Conservation (phyloP, 2,329 filamentous ascomycete species). For the Cladophialophora chaetospira region DNA sequence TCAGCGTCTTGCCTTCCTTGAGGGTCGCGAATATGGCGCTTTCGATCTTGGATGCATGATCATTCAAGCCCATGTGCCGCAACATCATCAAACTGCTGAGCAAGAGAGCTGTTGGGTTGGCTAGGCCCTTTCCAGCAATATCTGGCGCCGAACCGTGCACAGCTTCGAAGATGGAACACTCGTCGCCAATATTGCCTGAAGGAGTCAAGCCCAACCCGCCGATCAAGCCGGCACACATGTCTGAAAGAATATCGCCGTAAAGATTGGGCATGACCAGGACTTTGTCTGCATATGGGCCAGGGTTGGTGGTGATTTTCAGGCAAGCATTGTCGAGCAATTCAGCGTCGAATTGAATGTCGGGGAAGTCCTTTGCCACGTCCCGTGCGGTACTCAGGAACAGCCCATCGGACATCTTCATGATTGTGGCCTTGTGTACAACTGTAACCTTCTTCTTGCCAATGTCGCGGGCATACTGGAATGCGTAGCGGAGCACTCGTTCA, state of each 20-base stretch:
- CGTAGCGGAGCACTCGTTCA: constrained; percentile 93
- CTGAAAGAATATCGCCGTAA: constrained; percentile 98
- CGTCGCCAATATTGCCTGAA: constrained; percentile 97
- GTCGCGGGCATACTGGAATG: constrained; percentile 95
- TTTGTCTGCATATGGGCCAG: constrained; percentile 77
- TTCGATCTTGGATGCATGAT: constrained; percentile 86
- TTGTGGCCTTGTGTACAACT: constrained; percentile 93
- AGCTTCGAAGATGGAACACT: constrained; percentile 99
- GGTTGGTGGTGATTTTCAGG: constrained; percentile 97
- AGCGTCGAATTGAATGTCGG: constrained; percentile 91
- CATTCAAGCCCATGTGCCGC: constrained; percentile 90
- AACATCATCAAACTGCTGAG: constrained; percentile 99
- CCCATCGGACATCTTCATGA: constrained; percentile 97
- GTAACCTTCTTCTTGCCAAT: constrained; percentile 94
- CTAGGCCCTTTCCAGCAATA: constrained; percentile 92
- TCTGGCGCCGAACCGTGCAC: constrained; percentile 97
- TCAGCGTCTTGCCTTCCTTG: constrained; percentile 92
- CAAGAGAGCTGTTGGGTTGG: constrained; percentile 95
- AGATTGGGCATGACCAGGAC: constrained; percentile 97
- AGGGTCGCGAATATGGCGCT: constrained; percentile 93
- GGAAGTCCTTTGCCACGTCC: constrained; percentile 92
- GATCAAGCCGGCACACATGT: constrained; percentile 99
- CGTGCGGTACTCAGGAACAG: constrained; percentile 89
- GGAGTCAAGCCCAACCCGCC: constrained; percentile 96
- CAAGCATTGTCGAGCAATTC: constrained; percentile 99